A percentile compares a stretch with the other conserved stretches of the same genome.
phyloP scores from a whole-genome alignment of 495 filamentous ascomycete species.

The Sporormia fimetaria region DNA sequence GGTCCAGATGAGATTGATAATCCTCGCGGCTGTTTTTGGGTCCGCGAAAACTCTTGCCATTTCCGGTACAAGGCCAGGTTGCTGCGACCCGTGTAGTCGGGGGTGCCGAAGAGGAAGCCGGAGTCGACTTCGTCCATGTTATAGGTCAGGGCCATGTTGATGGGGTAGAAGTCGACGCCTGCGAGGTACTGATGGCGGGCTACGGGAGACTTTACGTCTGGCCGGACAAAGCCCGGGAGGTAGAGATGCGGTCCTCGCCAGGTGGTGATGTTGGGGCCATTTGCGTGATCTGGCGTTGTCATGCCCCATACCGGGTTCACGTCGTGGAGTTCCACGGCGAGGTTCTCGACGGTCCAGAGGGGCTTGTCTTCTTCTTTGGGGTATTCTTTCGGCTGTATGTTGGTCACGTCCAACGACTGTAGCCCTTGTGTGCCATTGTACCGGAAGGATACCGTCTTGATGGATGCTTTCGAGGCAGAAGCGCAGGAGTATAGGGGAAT shows the following conservation, averaged over 20 bases:
- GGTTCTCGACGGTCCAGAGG: slow-evolving; percentile 34
- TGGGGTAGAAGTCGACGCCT: slow-evolving; percentile 13
- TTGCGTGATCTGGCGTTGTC: slow-evolving; percentile 22
- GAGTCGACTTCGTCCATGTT: neutral
- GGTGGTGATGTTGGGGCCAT: slow-evolving; percentile 27
- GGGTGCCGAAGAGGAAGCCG: neutral
- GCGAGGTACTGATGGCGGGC: slow-evolving; percentile 17
- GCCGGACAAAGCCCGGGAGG: slow-evolving; percentile 18
- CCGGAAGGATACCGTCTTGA: slow-evolving; percentile 36
- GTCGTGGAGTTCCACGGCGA: slow-evolving; percentile 17
- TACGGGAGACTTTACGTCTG: neutral
- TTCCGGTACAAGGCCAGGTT: slow-evolving; percentile 29
- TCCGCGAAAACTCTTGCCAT: slow-evolving; percentile 31
- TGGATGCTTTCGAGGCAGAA: slow-evolving; percentile 31
- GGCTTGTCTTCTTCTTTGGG: slow-evolving; percentile 17
- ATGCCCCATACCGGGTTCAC: slow-evolving; percentile 34
- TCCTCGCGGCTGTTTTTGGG: slow-evolving; percentile 16
- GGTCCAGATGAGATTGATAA: slow-evolving; percentile 37
- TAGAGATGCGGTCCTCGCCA: slow-evolving; percentile 27
- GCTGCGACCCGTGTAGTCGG: slow-evolving; percentile 30
- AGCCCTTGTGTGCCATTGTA: slow-evolving; percentile 30
- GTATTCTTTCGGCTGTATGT: slow-evolving; percentile 29
- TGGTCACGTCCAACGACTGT: slow-evolving; percentile 17
- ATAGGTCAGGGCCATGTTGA: slow-evolving; percentile 15
- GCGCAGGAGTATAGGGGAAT: slow-evolving; percentile 37